A percentile compares a stretch with the other conserved stretches of the same genome.
phyloP scores from a whole-genome alignment of 73 alveolate species.

The Paraurostyla sp. region DNA sequence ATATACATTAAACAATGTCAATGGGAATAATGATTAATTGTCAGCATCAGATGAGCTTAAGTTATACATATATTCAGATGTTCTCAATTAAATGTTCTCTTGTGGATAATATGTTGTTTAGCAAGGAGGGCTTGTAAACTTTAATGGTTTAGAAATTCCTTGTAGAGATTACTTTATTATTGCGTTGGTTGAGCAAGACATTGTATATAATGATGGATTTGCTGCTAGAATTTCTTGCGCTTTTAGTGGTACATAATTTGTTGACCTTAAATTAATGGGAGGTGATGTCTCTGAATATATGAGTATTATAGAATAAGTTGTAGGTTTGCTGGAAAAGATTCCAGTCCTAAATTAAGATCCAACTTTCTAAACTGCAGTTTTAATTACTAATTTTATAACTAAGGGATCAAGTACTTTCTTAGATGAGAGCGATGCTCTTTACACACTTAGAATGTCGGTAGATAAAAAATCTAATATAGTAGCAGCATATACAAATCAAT shows the following conservation, averaged over 20 bases:
- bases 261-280: not conserved
- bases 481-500: not conserved
- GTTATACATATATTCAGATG: not conserved
- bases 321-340: not conserved
- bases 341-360: not conserved
- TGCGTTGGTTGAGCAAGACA: not conserved
- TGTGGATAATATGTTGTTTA: not conserved
- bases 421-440: conserved; percentile 20
- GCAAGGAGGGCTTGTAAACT: not conserved
- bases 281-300: not conserved
- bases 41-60: not conserved
- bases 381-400: not conserved
- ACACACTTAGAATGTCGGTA: not conserved
- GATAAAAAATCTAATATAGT: not conserved
- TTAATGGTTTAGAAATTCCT: conserved; percentile 23
- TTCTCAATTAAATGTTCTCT: not conserved
- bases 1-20: not conserved
- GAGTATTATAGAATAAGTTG: no score
- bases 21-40: not conserved
- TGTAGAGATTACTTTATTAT: not conserved
- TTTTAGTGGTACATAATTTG: not conserved
- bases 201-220: not conserved
- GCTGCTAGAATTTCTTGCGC: not conserved
- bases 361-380: not conserved
- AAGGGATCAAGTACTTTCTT: not conserved